Evolutionary conservation across 306 rosid species (phyloP).

Genomic region (Hippophae gyantsensis): DNA sequence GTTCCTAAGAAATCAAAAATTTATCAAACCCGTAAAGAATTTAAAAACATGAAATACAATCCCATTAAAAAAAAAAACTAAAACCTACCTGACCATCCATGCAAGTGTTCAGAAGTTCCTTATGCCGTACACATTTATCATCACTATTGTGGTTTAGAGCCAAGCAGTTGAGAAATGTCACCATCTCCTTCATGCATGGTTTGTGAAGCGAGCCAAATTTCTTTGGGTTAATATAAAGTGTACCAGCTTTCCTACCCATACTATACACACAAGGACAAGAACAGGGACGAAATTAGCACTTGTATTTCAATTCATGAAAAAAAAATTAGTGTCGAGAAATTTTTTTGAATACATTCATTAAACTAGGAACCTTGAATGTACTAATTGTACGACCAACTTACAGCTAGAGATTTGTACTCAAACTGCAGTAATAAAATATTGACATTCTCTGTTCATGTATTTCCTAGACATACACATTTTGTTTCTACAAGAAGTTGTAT

Average conservation of each 20-base stretch:
- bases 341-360: too few species aligned
- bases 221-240: conserved; percentile 60
- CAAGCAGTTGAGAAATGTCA: conserved; percentile 64
- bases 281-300: too few species aligned
- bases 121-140: conserved; percentile 45
- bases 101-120: conserved; percentile 51
- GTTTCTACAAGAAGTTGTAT: too few species aligned
- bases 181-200: conserved; percentile 94
- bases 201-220: conserved; percentile 60
- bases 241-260: conserved; percentile 79
- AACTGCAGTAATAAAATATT: too few species aligned
- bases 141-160: conserved; percentile 28
- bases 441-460: too few species aligned
- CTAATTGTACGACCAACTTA: too few species aligned
- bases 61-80: conserved; percentile 3
- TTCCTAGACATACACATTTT: too few species aligned
- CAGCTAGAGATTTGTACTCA: too few species aligned
- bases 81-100: conserved; percentile 64
- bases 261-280: not conserved
- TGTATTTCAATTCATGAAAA: too few species aligned
- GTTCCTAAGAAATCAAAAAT: not conserved
- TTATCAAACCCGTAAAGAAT: not conserved
- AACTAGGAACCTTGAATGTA: too few species aligned
- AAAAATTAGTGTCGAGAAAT: too few species aligned
- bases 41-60: conserved; percentile 6